These are phyloP conservation scores for Gossypium raimondii DNA, from an alignment of 345 rosid genomes.

Conservation along the genomic window DNA sequence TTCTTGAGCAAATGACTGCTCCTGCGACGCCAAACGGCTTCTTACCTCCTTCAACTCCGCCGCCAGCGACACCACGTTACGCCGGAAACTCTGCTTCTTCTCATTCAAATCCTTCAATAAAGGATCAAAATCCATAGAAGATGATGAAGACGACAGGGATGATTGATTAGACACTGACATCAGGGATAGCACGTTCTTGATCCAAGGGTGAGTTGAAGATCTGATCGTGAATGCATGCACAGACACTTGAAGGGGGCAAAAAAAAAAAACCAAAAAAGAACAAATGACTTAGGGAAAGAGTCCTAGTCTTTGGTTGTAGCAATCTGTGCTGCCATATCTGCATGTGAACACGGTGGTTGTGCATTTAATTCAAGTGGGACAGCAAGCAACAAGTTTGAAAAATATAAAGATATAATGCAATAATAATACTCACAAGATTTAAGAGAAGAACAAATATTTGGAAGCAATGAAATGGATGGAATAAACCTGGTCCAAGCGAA, in stretches of 20 bases:
- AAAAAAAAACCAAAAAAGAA: neutral
- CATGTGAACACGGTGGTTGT: constrained; percentile 41
- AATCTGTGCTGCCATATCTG: constrained; percentile 27
- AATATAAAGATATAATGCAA: neutral
- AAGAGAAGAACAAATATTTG: neutral
- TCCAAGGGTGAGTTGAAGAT: constrained; percentile 13
- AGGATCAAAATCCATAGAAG: constrained; percentile 60
- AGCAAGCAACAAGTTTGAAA: neutral
- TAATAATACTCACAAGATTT: neutral
- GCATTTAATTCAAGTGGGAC: constrained; percentile 26
- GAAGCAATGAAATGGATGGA: neutral
- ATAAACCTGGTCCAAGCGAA: neutral
- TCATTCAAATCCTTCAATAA: constrained; percentile 79
- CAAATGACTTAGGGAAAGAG: neutral
- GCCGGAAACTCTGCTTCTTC: constrained; percentile 80
- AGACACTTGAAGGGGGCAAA: neutral
- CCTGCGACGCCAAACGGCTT: constrained; percentile 60
- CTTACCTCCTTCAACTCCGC: constrained; percentile 80
- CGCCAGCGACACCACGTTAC: constrained; percentile 81
- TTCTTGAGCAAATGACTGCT: constrained; percentile 68
- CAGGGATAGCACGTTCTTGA: constrained; percentile 10
- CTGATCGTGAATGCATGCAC: constrained; percentile 1
- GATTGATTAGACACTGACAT: constrained; percentile 41
- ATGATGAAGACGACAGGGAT: constrained; percentile 20
- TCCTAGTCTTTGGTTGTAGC: constrained; percentile 7